Conservation (phyloP, 2,329 filamentous ascomycete genomes). For the Xylaria sp. region DNA sequence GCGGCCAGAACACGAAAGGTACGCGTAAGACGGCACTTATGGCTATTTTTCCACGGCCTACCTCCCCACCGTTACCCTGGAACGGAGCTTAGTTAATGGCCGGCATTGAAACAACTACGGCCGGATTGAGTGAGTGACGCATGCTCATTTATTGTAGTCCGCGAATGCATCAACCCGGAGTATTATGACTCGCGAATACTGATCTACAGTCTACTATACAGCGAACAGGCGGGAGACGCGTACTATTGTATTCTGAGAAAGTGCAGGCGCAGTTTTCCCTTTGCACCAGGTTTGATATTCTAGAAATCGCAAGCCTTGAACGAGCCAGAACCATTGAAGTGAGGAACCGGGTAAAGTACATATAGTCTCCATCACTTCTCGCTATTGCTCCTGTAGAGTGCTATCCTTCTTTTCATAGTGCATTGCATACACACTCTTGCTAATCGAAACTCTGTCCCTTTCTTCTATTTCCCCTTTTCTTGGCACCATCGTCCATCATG, state of each 20-base stretch:
- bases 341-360: neutral
- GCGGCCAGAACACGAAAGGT: constrained; percentile 1
- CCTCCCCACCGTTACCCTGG: neutral
- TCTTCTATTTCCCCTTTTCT: neutral
- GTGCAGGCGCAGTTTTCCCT: neutral
- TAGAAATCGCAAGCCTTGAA: neutral
- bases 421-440: neutral
- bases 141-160: neutral
- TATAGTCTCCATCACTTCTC: neutral
- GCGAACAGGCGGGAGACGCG: neutral
- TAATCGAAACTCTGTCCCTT: neutral
- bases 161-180: neutral
- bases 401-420: neutral
- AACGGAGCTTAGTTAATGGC: neutral
- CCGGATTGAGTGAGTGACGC: neutral
- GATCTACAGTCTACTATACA: neutral
- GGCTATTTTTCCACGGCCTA: neutral
- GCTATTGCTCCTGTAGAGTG: neutral
- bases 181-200: neutral
- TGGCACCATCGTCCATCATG: constrained; percentile 5
- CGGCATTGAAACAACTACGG: neutral
- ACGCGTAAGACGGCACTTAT: constrained; percentile 5
- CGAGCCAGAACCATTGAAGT: neutral
- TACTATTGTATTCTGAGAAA: neutral
- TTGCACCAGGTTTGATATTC: neutral